Evolutionary conservation across 1,284 basidiomycete species (phyloP).

Genomic region (Trametes sp.): DNA sequence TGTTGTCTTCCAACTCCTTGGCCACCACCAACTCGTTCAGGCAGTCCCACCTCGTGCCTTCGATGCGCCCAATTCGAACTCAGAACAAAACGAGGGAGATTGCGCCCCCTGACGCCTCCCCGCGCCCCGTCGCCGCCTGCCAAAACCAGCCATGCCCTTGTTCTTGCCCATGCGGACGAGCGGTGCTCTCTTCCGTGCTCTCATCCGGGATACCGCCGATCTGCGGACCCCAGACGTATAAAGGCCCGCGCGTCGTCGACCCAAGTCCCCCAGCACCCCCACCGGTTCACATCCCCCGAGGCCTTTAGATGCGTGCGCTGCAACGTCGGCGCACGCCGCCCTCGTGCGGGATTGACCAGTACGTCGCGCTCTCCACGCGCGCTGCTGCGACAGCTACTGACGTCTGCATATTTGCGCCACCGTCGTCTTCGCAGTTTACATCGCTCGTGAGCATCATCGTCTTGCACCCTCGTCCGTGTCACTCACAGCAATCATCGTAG

Average conservation of each 20-base stretch:
- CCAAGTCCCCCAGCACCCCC: slow-evolving; percentile 1
- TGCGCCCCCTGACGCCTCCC: neutral
- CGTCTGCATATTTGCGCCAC: neutral
- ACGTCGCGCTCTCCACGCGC: neutral
- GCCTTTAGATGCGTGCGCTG: neutral
- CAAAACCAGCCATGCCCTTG: neutral
- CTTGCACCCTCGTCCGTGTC: neutral
- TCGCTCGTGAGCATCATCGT: neutral
- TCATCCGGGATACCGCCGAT: neutral
- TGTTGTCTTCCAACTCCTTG: neutral
- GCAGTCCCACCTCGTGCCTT: neutral
- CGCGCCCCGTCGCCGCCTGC: neutral
- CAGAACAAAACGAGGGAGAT: neutral
- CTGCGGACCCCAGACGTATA: neutral
- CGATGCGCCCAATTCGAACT: slow-evolving; percentile 6
- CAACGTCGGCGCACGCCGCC: neutral
- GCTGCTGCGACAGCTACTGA: neutral
- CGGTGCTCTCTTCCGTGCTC: neutral
- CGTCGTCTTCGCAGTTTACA: neutral
- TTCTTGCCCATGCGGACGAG: neutral
- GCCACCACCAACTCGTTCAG: neutral
- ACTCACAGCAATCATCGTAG: neutral
- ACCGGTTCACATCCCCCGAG: neutral
- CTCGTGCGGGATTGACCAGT: neutral
- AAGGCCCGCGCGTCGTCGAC: neutral